Percentiles rank a stretch among this genome's conserved stretches.
phyloP scores from a whole-genome alignment of 805 yeast species.

The Candida ascalaphidarum region DNA sequence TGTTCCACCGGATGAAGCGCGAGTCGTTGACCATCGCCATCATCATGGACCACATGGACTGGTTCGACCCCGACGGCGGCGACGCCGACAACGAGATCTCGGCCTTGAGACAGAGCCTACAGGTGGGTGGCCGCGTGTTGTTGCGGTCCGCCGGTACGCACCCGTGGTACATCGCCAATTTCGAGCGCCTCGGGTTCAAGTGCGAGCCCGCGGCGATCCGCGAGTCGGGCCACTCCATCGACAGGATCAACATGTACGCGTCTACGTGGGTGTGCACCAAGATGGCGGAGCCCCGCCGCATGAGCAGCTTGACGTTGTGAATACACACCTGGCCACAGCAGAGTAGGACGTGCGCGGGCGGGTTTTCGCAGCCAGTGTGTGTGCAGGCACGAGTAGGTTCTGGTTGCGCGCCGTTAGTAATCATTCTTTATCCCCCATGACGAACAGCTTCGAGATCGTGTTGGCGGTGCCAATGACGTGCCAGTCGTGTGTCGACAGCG shows the following conservation, averaged over 20 bases:
- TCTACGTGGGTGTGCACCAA: constrained; percentile 82
- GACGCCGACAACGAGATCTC: constrained; percentile 62
- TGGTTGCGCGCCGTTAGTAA: no score
- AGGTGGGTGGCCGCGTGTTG: constrained; percentile 65
- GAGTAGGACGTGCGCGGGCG: no score
- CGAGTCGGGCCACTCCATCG: constrained; percentile 55
- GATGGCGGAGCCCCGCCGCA: constrained; percentile 24
- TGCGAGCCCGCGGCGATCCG: constrained; percentile 68
- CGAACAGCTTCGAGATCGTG: constrained; percentile 44
- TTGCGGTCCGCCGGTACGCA: constrained; percentile 63
- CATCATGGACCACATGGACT: constrained; percentile 89
- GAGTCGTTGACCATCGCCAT: constrained; percentile 67
- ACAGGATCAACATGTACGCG: constrained; percentile 81
- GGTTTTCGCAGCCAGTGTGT: no score
- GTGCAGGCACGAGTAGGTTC: no score
- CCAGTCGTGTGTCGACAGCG: constrained; percentile 56
- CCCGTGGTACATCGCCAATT: constrained; percentile 73
- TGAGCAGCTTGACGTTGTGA: constrained; percentile 40
- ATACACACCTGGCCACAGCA: no score
- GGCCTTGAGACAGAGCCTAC: constrained; percentile 55
- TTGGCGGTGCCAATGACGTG: constrained; percentile 87
- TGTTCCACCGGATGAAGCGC: constrained; percentile 54
- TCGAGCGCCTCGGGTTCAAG: constrained; percentile 58
- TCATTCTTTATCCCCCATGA: no score
- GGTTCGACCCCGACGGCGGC: constrained; percentile 63